phyloP scores from a whole-genome alignment of 352 stramenopile species.

The Vaucheria bursata region DNA sequence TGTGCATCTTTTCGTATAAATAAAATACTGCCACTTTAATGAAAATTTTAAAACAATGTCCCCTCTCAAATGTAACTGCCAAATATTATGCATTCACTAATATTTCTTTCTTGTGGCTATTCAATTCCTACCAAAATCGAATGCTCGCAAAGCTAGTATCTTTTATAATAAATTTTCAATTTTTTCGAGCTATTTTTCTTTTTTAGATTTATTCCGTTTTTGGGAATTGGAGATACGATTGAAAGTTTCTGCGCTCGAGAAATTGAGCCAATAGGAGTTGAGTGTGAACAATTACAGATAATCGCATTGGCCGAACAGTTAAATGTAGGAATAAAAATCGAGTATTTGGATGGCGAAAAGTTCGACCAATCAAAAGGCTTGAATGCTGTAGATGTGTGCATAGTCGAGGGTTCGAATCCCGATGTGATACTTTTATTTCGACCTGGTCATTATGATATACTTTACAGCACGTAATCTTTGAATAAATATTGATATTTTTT shows the following conservation, averaged over 20 bases:
- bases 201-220: constrained; percentile 64
- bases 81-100: too few species aligned
- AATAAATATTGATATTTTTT: neutral
- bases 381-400: neutral
- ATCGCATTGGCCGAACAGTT: constrained; percentile 45
- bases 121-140: too few species aligned
- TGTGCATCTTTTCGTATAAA: too few species aligned
- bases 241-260: constrained; percentile 51
- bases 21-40: too few species aligned
- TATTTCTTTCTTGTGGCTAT: too few species aligned
- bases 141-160: too few species aligned
- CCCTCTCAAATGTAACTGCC: too few species aligned
- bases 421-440: neutral
- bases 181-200: neutral
- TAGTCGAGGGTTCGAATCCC: neutral
- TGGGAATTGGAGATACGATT: constrained; percentile 55
- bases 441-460: constrained; percentile 12
- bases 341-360: constrained; percentile 46
- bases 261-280: constrained; percentile 78
- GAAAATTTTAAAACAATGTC: too few species aligned
- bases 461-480: neutral
- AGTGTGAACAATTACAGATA: constrained; percentile 57
- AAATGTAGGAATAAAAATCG: constrained; percentile 34
- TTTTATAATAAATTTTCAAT: too few species aligned
- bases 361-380: constrained; percentile 7